Base-by-base conservation (phyloP, 805 yeast species). In the Gaillardinia entomophila region DNA sequence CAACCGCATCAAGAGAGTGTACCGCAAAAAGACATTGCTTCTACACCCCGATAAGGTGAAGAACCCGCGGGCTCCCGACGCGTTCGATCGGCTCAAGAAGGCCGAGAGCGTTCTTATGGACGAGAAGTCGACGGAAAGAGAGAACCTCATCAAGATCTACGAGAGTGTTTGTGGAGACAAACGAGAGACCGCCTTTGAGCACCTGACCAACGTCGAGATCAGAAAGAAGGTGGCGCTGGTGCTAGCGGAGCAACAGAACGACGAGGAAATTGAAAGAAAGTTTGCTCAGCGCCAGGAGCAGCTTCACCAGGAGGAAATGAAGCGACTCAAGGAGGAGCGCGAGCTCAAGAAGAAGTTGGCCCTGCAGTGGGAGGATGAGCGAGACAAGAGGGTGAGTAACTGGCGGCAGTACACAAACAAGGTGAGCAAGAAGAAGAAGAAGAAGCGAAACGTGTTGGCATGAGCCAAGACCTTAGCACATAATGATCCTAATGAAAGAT, bases 31-130 rank as follows among this genome's bases (percentile, higher is more conserved):
- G 48, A 77, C 87, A 2, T 55, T 81, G 24, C 53, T 77, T 36
- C 73, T 81, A 12, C 89, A 81, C 49, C 89, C 89, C 0, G 89
- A 81, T 48, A 79, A 77, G 46, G 66, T 75, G 1, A 48, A 54
- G 19, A 71, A 79, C 42, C 57, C 64, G 0, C 55, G 64, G n/a
- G 85, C 87, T 0, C 75, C 83, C 0, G 68, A 57, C 20, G 87
- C 87, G 2, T 81, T 81, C 51, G 81, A 77, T 45, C 35, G 62
- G 23, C 52, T 81, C 32, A 76, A 77, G 40, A 72, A 69, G 38
- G 78, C 87, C 0, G 73, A 76, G 32, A 33, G 32, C 25, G 46
- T 57, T 3, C 45, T 64, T 12, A 35, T 28, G 12, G 35, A 31
- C 5, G 35, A 26, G 12, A 18, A 33, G 5, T 26, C 24, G 6